These are phyloP conservation scores for Ogataea ganodermae DNA, from an alignment of 805 yeast genomes.

Conservation along the genomic window DNA sequence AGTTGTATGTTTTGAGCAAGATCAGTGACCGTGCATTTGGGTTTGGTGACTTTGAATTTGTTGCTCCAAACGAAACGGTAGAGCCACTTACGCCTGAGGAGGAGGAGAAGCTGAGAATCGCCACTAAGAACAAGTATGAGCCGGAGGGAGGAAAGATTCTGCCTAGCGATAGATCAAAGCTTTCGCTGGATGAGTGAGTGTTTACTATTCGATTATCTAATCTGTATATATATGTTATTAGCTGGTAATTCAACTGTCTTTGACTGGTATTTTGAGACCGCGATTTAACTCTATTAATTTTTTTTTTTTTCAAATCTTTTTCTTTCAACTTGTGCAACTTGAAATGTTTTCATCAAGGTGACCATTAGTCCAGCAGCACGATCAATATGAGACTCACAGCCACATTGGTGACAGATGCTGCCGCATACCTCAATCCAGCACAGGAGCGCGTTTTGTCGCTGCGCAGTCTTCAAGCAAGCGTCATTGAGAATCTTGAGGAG, in stretches of 20 bases:
- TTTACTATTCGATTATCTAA: background rate
- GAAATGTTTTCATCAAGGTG: too few species aligned
- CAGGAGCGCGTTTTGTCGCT: conserved; percentile 44
- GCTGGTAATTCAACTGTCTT: too few species aligned
- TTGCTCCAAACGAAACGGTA: conserved; percentile 78
- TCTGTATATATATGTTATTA: conserved; percentile 4
- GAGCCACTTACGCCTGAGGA: conserved; percentile 68
- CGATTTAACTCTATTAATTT: background rate
- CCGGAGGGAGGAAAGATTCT: conserved; percentile 46
- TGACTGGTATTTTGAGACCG: background rate
- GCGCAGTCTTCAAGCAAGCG: conserved; percentile 42
- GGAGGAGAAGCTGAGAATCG: conserved; percentile 51
- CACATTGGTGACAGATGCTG: conserved; percentile 49
- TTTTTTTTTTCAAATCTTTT: too few species aligned
- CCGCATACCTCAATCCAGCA: conserved; percentile 50
- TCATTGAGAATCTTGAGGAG: conserved; percentile 46
- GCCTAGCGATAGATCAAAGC: conserved; percentile 60
- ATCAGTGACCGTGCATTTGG: conserved; percentile 93
- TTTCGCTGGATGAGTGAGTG: conserved; percentile 48
- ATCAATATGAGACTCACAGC: conserved; percentile 57
- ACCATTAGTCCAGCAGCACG: too few species aligned
- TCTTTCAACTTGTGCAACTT: too few species aligned
- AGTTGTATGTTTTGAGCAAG: conserved; percentile 81
- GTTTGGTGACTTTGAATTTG: conserved; percentile 82
- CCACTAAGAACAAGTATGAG: conserved; percentile 55